phyloP scores from a whole-genome alignment of 2,329 filamentous ascomycete species.

The Colletotrichum euphorbiae region DNA sequence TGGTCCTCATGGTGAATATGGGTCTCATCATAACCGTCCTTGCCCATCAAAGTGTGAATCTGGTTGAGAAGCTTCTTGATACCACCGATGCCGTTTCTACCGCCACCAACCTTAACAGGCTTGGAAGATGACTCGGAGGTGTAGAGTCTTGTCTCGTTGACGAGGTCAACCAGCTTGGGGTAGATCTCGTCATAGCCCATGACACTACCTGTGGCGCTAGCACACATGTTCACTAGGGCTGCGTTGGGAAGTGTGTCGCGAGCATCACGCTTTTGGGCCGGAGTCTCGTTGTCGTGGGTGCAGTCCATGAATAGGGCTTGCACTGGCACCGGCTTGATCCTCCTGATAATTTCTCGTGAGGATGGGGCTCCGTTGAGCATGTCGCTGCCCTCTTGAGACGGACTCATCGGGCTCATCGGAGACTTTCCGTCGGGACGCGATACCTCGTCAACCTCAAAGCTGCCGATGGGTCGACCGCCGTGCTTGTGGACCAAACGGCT shows the following conservation, averaged over 20 bases:
- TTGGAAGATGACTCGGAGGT: conserved; percentile 77
- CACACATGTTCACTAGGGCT: conserved; percentile 94
- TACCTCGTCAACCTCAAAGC: conserved; percentile 93
- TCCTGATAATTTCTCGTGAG: conserved; percentile 76
- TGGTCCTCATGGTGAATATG: conserved; percentile 97
- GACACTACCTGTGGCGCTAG: conserved; percentile 92
- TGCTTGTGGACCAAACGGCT: conserved; percentile 94
- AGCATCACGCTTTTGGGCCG: conserved; percentile 93
- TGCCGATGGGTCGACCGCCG: conserved; percentile 93
- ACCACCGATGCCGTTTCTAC: conserved; percentile 86
- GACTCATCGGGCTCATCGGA: conserved; percentile 46
- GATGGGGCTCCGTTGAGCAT: conserved; percentile 48
- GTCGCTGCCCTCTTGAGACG: conserved; percentile 45
- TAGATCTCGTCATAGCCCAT: conserved; percentile 99
- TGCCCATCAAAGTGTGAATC: conserved; percentile 95
- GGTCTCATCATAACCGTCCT: conserved; percentile 93
- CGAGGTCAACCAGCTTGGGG: conserved; percentile 90
- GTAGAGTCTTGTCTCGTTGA: conserved; percentile 88
- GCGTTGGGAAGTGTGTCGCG: conserved; percentile 94
- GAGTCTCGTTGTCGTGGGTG: conserved; percentile 97
- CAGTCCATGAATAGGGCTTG: conserved; percentile 99
- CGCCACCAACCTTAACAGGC: conserved; percentile 73
- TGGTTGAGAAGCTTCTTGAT: conserved; percentile 94
- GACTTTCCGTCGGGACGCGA: conserved; percentile 67
- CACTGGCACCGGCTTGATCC: conserved; percentile 87